Base-by-base conservation (phyloP, 106 monocot species). In the Apostasia ramifera region DNA sequence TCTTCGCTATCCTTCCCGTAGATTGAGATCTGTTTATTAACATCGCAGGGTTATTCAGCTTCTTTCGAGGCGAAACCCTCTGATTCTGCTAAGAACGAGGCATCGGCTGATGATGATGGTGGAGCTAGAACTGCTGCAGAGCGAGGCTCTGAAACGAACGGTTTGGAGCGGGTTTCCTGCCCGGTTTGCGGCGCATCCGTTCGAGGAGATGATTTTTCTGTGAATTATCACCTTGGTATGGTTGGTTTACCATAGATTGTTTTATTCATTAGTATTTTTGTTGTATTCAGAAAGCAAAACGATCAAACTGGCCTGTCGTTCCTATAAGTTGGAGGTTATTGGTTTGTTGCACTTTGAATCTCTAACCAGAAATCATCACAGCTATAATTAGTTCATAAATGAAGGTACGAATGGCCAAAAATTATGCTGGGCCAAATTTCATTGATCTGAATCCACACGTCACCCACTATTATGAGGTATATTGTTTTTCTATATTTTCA, bases 181-280 rank as follows among this genome's bases (percentile, higher is more conserved):
- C 89, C 95, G 52, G 91, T 92, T 8, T 84, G 89, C 63, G 82
- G 76, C 13, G 63, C 14, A 6, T 69, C 84, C 8, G 78, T 97
- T 12, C 76, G 77, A 2, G 89, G 83, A 44, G 57, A 71, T 38
- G 80, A 92, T 74, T 73, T 69, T 77, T 12, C 53, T 0, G 73
- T 89, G 1, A 89, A 92, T 54, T 79, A 72, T 9, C 95, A 97
- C 77, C 70, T 97, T 13, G 95, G 95, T 89, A 67, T 50, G 58
- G n/a, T 47, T 47, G n/a, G 6, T 40, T 46, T 63, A 3, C 46
- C 26, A 26, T 26, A 26, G 26, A 26, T 26, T 26, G 26, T 26
- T 26, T 26, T 26, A 26, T 26, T 26, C 26, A 26, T 26, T 26
- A 26, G 26, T 26, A 26, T 26, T 26, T 26, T 26, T 26, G 26